Base-by-base conservation (phyloP, 352 stramenopile species). In the Blastocystis sp. region DNA sequence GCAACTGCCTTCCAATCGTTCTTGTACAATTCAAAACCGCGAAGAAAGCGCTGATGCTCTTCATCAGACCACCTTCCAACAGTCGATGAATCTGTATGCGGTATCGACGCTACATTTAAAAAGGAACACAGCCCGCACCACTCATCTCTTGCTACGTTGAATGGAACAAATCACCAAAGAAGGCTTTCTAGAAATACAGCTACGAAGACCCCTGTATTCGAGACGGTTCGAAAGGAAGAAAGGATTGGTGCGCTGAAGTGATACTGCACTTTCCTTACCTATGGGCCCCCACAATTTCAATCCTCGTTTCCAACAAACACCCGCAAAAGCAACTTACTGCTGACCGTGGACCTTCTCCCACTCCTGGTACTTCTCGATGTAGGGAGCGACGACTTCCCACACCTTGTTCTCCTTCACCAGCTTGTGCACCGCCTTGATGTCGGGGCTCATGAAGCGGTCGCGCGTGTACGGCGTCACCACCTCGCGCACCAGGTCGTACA, bases 371-470 rank as follows among this genome's bases (percentile, higher is more conserved):
- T 71, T 78, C 41, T 62, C 69, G 60, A 91, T 64, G 61, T 89
- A 90, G 34, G 79, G 92, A 78, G 91, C 89, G 34, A 93, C 92
- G 9, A 88, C 90, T 1, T 92, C 90, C 82, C 91, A 92, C 82
- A 96, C 91, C 60, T 90, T 88, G 41, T 93, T 93, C 45, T 90
- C 93, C 82, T 91, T 91, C 65, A 96, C 91, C 67, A 96, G 91
- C 41, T 93, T 91, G 67, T 94, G 84, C 43, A 94, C 92, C 2
- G 91, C 91, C 64, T 96, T 92, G 59, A 96, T 96, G 82, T 96
- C 93, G n/a, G 92, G 92, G 88, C 92, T 91, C 92, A 96, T 95
- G 90, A 94, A 92, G 45, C 93, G 92, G 88, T 96, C 93, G 78
- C 93, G 93, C 71, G 94, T 93, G 81, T 90, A 91, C 45, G 76